Percentiles rank a stretch among this genome's conserved stretches.
Conservation (phyloP, 768 basidiomycete genomes). For the Coprinellus aureogranulatus region DNA sequence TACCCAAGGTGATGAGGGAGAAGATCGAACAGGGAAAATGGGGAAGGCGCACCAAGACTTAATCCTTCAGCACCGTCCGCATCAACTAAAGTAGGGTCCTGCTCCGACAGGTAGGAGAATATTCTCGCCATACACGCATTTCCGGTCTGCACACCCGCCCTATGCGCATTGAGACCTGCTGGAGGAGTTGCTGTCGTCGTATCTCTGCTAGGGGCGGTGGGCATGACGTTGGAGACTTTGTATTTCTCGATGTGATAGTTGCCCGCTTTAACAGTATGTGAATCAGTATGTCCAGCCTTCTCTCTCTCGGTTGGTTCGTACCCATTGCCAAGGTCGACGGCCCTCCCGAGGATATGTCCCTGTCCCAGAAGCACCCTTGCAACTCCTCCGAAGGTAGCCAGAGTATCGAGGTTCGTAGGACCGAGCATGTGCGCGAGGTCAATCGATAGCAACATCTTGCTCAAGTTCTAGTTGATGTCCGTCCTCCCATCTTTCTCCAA, state of each 20-base stretch:
- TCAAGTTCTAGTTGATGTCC: conserved; percentile 34
- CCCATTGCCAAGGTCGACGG: conserved; percentile 24
- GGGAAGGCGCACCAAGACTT: conserved; percentile 68
- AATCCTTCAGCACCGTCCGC: conserved; percentile 87
- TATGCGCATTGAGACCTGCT: conserved; percentile 20
- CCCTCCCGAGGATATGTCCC: conserved; percentile 58
- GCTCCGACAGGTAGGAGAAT: conserved; percentile 59
- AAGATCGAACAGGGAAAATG: conserved; percentile 3
- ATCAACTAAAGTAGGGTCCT: conserved; percentile 75
- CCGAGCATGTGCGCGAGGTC: conserved; percentile 84
- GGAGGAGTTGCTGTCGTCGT: conserved; percentile 7
- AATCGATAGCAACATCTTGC: conserved; percentile 46
- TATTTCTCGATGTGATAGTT: conserved; percentile 16
- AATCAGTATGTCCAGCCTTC: conserved; percentile 19
- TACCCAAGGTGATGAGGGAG: conserved; percentile 28
- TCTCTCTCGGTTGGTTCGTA: conserved; percentile 7
- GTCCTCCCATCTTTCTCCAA: conserved; percentile 21
- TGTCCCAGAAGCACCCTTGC: conserved; percentile 66
- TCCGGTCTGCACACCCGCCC: conserved; percentile 59
- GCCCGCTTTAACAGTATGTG: conserved; percentile 27
- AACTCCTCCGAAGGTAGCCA: conserved; percentile 71
- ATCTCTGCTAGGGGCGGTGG: conserved; percentile 39
- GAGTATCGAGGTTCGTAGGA: conserved; percentile 72
- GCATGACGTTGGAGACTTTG: conserved; percentile 33
- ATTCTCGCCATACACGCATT: conserved; percentile 73